Percentiles rank a stretch among this genome's conserved stretches.
phyloP scores from a whole-genome alignment of 345 rosid genomes.

The Erodium maritimum region DNA sequence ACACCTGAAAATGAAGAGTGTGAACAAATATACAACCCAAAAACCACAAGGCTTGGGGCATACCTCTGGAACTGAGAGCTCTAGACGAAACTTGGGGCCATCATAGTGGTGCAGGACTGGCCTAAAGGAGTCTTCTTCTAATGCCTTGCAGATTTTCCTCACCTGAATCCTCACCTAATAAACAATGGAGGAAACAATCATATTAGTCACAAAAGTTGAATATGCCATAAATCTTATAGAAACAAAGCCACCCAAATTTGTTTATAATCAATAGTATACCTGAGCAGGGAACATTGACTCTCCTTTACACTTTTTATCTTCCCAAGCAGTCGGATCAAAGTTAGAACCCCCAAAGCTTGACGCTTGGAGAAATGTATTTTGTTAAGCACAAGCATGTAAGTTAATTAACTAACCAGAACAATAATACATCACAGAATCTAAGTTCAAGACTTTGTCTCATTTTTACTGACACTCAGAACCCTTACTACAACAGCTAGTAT shows the following conservation, averaged over 20 bases:
- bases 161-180: constrained; percentile 11
- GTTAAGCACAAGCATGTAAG: not conserved
- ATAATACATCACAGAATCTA: too few relatives aligned
- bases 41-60: not conserved
- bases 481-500: not conserved
- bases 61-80: constrained; percentile 19
- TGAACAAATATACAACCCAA: not conserved
- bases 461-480: not conserved
- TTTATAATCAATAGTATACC: constrained; percentile 6
- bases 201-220: not conserved
- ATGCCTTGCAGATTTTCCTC: constrained; percentile 12
- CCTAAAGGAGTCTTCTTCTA: constrained; percentile 20
- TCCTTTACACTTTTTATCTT: constrained; percentile 14
- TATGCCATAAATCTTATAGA: not conserved
- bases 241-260: not conserved
- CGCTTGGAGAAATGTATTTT: constrained; percentile 2
- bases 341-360: constrained; percentile 19
- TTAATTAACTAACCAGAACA: not conserved
- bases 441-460: too few relatives aligned
- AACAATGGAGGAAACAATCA: not conserved
- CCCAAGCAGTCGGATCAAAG: constrained; percentile 19
- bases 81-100: constrained; percentile 20
- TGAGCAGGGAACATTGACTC: constrained; percentile 21
- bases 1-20: too few relatives aligned
- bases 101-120: constrained; percentile 20